Evolutionary conservation across 345 rosid genomes (phyloP).

Genomic region (Chamaenerion angustifolium): DNA sequence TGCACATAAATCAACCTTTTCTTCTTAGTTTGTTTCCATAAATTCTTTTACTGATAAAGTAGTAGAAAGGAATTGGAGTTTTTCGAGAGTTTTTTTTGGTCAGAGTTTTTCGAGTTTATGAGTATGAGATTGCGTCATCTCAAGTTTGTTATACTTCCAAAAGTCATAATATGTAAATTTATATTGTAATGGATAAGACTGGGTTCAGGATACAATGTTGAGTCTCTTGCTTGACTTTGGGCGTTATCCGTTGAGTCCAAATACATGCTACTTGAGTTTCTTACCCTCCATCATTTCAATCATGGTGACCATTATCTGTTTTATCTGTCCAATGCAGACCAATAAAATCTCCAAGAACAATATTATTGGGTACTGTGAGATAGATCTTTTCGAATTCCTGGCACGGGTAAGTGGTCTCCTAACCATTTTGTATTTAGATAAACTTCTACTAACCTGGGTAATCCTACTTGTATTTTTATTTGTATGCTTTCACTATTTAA

Average conservation of each 20-base stretch:
- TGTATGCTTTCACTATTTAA: neutral
- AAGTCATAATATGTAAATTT: too few relatives aligned
- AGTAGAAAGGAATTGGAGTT: neutral
- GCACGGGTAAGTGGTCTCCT: constrained; percentile 30
- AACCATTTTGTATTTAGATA: neutral
- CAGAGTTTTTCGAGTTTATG: neutral
- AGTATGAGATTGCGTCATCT: too few relatives aligned
- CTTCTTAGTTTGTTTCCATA: neutral
- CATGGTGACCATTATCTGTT: neutral
- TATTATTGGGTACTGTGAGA: constrained; percentile 68
- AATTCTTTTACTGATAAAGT: too few relatives aligned
- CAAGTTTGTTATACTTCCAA: too few relatives aligned
- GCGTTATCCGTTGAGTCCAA: too few relatives aligned
- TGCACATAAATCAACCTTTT: constrained; percentile 11
- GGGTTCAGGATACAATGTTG: too few relatives aligned
- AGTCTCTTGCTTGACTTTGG: too few relatives aligned
- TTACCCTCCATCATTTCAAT: too few relatives aligned
- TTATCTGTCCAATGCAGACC: constrained; percentile 40
- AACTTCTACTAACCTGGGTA: too few relatives aligned
- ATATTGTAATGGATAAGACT: too few relatives aligned
- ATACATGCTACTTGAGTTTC: too few relatives aligned
- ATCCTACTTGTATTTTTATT: neutral
- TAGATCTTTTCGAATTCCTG: constrained; percentile 62
- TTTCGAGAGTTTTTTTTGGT: too few relatives aligned
- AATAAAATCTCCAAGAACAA: constrained; percentile 63